Conservation (phyloP, 2,329 filamentous ascomycete genomes). For the Fusarium sp. region DNA sequence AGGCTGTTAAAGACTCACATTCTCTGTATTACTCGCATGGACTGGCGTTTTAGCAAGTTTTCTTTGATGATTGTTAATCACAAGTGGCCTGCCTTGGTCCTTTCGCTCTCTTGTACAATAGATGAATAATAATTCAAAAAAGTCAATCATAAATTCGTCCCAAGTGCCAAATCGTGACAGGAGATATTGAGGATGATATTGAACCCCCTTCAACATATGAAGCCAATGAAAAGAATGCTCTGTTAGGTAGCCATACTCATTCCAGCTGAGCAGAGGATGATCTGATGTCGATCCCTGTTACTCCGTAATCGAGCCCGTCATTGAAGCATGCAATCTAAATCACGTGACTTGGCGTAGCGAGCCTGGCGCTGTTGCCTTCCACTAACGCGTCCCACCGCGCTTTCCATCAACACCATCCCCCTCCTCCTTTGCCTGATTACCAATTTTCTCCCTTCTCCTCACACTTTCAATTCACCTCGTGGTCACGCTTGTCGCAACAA, state of each 20-base stretch:
- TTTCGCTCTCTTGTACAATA: slow-evolving; percentile 39
- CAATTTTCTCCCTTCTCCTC: slow-evolving; percentile 16
- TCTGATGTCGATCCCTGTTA: background rate
- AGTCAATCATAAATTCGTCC: background rate
- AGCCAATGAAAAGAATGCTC: background rate
- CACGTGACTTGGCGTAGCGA: slow-evolving; percentile 56
- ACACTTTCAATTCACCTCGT: background rate
- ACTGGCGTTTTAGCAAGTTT: slow-evolving; percentile 34
- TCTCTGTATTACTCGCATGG: slow-evolving; percentile 24
- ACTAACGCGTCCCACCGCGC: slow-evolving; percentile 52
- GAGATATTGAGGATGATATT: background rate
- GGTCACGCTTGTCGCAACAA: background rate
- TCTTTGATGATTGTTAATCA: slow-evolving; percentile 11
- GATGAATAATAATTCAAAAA: slow-evolving; percentile 21
- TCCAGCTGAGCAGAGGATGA: slow-evolving; percentile 2
- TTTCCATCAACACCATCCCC: slow-evolving; percentile 39
- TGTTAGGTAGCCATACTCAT: background rate
- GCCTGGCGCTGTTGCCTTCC: slow-evolving; percentile 42
- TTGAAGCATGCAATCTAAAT: background rate
- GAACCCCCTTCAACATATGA: background rate
- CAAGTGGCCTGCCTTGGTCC: slow-evolving; percentile 14
- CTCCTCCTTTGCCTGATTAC: slow-evolving; percentile 28
- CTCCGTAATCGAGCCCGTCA: background rate
- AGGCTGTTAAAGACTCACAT: slow-evolving; percentile 9
- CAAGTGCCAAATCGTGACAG: background rate